Percentiles rank a stretch among this genome's conserved stretches.
phyloP scores from a whole-genome alignment of 805 yeast species.

The Zygosaccharomyces rouxii region DNA sequence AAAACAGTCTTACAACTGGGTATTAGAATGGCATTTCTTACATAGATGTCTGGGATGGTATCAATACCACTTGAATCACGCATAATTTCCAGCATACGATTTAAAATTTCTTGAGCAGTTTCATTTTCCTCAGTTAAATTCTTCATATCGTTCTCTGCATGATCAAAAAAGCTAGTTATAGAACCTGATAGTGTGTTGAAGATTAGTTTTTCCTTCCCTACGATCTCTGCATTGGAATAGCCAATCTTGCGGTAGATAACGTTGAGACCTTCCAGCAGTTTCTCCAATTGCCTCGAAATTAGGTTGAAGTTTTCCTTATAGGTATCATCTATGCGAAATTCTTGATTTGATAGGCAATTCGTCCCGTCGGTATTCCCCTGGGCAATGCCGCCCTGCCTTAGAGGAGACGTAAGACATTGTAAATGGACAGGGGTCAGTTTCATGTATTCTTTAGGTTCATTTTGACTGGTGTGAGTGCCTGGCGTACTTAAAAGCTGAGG shows the following conservation, averaged over 20 bases:
- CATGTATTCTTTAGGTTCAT: conserved; percentile 23
- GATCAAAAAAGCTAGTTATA: conserved; percentile 40
- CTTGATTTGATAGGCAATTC: conserved; percentile 2
- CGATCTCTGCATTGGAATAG: conserved; percentile 46
- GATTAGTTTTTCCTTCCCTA: conserved; percentile 45
- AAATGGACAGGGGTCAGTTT: conserved; percentile 30
- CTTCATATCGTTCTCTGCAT: conserved; percentile 38
- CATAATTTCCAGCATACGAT: conserved; percentile 31
- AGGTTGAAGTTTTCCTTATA: conserved; percentile 32
- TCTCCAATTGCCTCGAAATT: conserved; percentile 31
- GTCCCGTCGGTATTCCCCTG: not conserved
- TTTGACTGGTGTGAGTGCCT: not conserved
- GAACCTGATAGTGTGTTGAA: conserved; percentile 48
- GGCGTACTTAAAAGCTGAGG: conserved; percentile 3
- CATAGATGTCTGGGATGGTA: conserved; percentile 41
- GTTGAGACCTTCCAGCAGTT: conserved; percentile 40
- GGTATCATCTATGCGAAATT: conserved; percentile 11
- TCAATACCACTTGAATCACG: conserved; percentile 38
- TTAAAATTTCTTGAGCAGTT: conserved; percentile 27
- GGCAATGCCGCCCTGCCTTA: conserved; percentile 8
- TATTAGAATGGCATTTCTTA: conserved; percentile 35
- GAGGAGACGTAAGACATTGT: conserved; percentile 16
- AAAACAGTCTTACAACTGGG: conserved; percentile 24
- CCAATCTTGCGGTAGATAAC: conserved; percentile 51
- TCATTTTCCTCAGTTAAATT: conserved; percentile 31